Evolutionary conservation across 768 basidiomycete species (phyloP), one percentile per base, ranked within the genome.

Genomic region (Chalciporus chontae): DNA sequence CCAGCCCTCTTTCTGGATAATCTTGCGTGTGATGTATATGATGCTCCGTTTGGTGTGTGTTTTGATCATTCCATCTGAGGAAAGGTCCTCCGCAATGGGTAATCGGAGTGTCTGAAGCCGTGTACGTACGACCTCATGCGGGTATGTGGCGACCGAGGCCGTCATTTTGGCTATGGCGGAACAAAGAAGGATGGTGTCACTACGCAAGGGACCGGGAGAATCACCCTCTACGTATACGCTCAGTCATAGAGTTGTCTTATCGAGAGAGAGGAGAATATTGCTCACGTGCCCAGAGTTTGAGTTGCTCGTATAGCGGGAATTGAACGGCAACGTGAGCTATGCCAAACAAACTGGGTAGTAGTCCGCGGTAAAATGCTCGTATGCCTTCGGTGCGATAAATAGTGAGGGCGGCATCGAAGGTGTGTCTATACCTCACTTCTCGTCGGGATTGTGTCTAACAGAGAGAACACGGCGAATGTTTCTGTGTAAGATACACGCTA

Each of bases 121-220:
- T n/a, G 96, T 98, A n/a, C 96, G 88, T 31, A 99, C 78, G 39
- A 99, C 96, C 69, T 99, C 96, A 70, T 99, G 96, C 1, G 96
- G 96, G 67, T 99, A 99, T 29, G 96, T 98, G 32, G 87, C 89
- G 17, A 97, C 73, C 15, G 93, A 94, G 8, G 96, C 96, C 1
- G 90, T 85, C 90, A 97, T 96, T 68, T 99, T 99, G 18, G 94
- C 87, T 23, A 83, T 71, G n/a, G 90, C 91, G 15, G 92, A 94
- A 73, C 94, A 98, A 17, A 85, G 68, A 14, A 99, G 83, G 56
- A 98, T 94, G 18, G 82, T 73, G 42, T 73, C 67, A 18, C 52
- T 57, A 24, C 55, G 66, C 31, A 68, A 43, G n/a, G 68, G 67
- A 7, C 40, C 55, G 9, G 52, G 48, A 45, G 67, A 70, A 52